Evolutionary conservation across 257 asterid genomes (phyloP), one percentile per base, ranked within the genome.

Genomic region (Parsonsia alboflavescens): DNA sequence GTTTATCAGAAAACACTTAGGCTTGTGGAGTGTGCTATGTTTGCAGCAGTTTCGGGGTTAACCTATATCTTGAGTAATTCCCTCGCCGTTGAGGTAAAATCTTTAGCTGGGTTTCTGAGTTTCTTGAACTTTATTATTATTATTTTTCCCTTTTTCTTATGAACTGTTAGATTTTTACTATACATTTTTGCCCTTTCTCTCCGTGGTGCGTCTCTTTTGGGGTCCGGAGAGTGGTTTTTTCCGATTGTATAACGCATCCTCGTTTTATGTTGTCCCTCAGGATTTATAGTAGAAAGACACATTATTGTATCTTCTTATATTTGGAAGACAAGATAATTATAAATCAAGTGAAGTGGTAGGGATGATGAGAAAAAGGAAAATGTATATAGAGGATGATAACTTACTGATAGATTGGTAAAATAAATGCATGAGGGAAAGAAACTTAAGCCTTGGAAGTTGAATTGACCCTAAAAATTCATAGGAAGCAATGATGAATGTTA

Each of bases 1-100:
- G 96, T 95, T 80, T 90, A 89, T 82, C 92, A 86, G 86, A 92
- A 85, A 80, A 95, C 98, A 19, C 75, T 95, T 28, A 76, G 98
- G 81, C 81, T 92, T 77, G 98, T 95, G 77, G 98, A 95, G 78
- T 86, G 97, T 81, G 92, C 99, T n/a, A 92, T 95, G 98, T 90
- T 95, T 73, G 94, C 98, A 75, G 98, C 97, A 75, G 91, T 92
- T 77, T 90, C 98, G 58, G 99, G 96, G 5, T 73, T 95, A 78
- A 90, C 97, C 67, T 92, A 90, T 90, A 89, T 92, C 6, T 87
- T 95, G 89, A 92, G 98, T 73, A 95, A 85, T 77, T 95, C 99
- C 72, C 96, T 95, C 44, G 93, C 96, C 68, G 84, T 92, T 83
- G 99, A 95, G 98, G 99, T 94, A 72, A 44, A 49, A 62, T 28